phyloP scores from a whole-genome alignment of 2,329 filamentous ascomycete genomes.

The Podosphaera xanthii region DNA sequence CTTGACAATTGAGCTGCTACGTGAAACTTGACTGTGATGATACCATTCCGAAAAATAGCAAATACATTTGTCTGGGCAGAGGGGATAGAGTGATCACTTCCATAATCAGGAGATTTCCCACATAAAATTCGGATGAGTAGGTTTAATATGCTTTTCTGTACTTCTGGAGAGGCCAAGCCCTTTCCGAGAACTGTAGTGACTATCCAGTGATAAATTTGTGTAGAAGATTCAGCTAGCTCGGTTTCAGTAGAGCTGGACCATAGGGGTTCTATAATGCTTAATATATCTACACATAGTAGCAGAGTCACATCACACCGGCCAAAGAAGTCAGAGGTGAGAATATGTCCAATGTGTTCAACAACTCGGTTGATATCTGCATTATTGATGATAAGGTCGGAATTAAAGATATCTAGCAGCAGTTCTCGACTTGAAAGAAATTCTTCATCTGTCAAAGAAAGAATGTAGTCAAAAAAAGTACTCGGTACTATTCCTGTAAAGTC shows the following conservation, averaged over 20 bases:
- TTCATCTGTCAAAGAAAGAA: slow-evolving; percentile 27
- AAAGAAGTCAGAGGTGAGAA: slow-evolving; percentile 34
- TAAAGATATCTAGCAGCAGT: slow-evolving; percentile 28
- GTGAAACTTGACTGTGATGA: slow-evolving; percentile 51
- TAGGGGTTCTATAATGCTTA: slow-evolving; percentile 24
- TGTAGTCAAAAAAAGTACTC: slow-evolving; percentile 24
- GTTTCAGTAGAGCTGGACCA: slow-evolving; percentile 18
- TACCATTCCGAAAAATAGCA: slow-evolving; percentile 40
- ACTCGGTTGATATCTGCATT: slow-evolving; percentile 24
- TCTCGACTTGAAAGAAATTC: slow-evolving; percentile 28
- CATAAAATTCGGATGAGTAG: slow-evolving; percentile 51
- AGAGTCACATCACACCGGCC: slow-evolving; percentile 55
- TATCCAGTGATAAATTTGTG: slow-evolving; percentile 62
- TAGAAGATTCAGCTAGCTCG: slow-evolving; percentile 39
- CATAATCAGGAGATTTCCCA: slow-evolving; percentile 39
- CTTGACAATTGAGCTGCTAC: slow-evolving; percentile 45
- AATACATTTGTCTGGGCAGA: slow-evolving; percentile 50
- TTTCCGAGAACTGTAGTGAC: slow-evolving; percentile 42
- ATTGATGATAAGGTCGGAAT: slow-evolving; percentile 28
- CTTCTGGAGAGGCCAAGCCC: slow-evolving; percentile 43
- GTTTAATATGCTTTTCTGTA: slow-evolving; percentile 41
- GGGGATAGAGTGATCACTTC: slow-evolving; percentile 17
- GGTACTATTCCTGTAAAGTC: slow-evolving; percentile 24
- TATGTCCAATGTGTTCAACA: slow-evolving; percentile 26
- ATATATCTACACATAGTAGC: slow-evolving; percentile 40